Conservation (phyloP, 495 filamentous ascomycete species). For the Xylaria grammica region DNA sequence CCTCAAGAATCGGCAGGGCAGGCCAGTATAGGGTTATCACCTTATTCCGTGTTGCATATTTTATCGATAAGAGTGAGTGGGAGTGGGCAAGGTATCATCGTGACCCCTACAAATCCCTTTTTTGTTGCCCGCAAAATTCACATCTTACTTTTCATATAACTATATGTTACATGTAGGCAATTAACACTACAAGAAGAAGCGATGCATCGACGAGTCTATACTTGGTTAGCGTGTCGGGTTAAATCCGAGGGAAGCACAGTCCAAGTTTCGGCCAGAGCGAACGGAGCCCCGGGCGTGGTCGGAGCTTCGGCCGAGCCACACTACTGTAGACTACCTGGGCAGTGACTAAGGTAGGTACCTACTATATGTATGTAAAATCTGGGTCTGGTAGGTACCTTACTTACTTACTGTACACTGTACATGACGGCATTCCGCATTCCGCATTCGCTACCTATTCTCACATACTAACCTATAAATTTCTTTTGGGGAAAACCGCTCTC, state of each 20-base stretch:
- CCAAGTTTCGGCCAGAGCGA: background rate
- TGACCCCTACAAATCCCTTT: no score
- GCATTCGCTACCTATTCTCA: slow-evolving; percentile 6
- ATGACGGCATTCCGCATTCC: slow-evolving; percentile 25
- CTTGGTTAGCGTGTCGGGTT: background rate
- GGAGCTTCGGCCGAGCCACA: background rate
- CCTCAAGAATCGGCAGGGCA: no score
- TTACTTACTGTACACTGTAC: background rate
- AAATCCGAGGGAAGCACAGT: background rate
- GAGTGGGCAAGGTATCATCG: no score
- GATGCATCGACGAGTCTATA: background rate
- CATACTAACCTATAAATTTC: background rate
- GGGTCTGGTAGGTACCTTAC: no score
- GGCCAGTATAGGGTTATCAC: no score
- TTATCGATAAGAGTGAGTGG: no score
- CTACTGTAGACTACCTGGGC: background rate
- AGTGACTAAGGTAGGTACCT: background rate
- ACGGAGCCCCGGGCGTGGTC: background rate
- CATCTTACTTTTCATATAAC: no score
- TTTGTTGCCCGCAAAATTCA: no score
- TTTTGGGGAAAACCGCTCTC: background rate
- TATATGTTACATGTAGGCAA: no score
- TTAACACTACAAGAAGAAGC: no score
- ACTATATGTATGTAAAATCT: no score
- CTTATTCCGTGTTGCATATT: no score